Percentiles rank a stretch among this genome's conserved stretches.
Evolutionary conservation across 1,139 yeast species (phyloP).

Genomic region (Hanseniaspora gamundiae): DNA sequence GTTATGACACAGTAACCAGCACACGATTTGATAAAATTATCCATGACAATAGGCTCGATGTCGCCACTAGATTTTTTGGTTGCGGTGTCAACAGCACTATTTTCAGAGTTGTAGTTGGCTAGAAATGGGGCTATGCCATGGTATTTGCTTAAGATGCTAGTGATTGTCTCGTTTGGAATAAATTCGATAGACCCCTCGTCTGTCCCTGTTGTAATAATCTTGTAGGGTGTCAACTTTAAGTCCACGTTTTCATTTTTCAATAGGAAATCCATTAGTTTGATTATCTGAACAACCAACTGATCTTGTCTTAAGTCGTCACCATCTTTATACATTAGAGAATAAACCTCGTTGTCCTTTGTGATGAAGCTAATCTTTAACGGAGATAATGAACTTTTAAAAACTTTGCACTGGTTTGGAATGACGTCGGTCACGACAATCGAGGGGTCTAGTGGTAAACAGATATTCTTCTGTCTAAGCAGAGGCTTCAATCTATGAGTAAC

Average conservation of each 20-base stretch:
- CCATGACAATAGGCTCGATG: conserved; percentile 46
- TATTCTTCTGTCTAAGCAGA: conserved; percentile 16
- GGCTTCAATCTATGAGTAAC: conserved; percentile 24
- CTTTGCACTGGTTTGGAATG: conserved; percentile 67
- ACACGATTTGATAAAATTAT: conserved; percentile 85
- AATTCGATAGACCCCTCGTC: conserved; percentile 89
- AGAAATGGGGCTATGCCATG: conserved; percentile 68
- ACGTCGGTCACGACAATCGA: conserved; percentile 52
- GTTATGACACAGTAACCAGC: conserved; percentile 98
- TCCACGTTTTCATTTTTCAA: conserved; percentile 85
- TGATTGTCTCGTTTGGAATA: conserved; percentile 81
- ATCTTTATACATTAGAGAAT: conserved; percentile 82
- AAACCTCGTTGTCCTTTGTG: conserved; percentile 38
- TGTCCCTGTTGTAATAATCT: conserved; percentile 82
- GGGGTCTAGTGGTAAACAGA: conserved; percentile 28
- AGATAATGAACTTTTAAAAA: conserved; percentile 80
- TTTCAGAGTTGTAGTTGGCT: conserved; percentile 50
- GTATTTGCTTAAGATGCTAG: conserved; percentile 61
- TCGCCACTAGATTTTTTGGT: neutral
- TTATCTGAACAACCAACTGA: conserved; percentile 87
- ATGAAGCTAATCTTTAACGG: conserved; percentile 76
- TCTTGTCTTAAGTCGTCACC: conserved; percentile 97
- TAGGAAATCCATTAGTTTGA: conserved; percentile 81
- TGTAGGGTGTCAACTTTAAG: conserved; percentile 75
- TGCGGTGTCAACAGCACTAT: conserved; percentile 21